Evolutionary conservation across 352 stramenopile genomes (phyloP), one percentile per base, ranked within the genome.

Genomic region (Globisporangium carolinianum): DNA sequence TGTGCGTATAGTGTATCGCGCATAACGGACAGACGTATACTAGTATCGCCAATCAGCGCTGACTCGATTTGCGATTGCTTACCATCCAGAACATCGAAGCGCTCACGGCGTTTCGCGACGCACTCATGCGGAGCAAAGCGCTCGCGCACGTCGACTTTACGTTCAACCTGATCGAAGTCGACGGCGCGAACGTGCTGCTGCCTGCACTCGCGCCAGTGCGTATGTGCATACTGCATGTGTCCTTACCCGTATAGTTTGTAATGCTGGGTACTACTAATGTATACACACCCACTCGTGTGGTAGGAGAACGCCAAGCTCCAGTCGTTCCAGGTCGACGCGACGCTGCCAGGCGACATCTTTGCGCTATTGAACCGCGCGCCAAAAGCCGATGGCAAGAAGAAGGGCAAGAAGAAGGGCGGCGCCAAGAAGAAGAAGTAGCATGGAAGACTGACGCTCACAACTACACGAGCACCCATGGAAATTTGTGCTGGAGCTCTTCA

Each of bases 331-430:
- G 83, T 93, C 2, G 83, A 93, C 24, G 68, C 83, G 8, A 89
- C 81, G 17, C 69, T 91, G 17, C 83, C 81, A 3, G 68, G 68
- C 7, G 76, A 89, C 17, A 50, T 94, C 8, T 94, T 94, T 42
- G 59, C 67, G n/a, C 69, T 83, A 51, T 71, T 94, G 9, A 88
- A 94, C 60, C 79, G 80, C 35, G 68, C 79, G 10, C 68, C 76
- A 15, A 89, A 89, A 49, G 70, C 72, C 49, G 83, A 91, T 24
- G 64, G 73, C 47, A 93, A 89, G 62, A 89, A 91, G 70, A 90
- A 88, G 57, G 75, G 72, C n/a, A 75, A 78, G 42, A 90, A 91
- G 61, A 91, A 89, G 66, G 75, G 69, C 46, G 71, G 71, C 15
- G 65, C 59, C 18, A 86, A 84, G 55, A 90, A 90, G 63, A 88